A percentile compares a stretch with the other conserved stretches of the same genome.
Evolutionary conservation across 2,329 filamentous ascomycete genomes (phyloP).

Genomic region (Fusarium keratoplasticum): DNA sequence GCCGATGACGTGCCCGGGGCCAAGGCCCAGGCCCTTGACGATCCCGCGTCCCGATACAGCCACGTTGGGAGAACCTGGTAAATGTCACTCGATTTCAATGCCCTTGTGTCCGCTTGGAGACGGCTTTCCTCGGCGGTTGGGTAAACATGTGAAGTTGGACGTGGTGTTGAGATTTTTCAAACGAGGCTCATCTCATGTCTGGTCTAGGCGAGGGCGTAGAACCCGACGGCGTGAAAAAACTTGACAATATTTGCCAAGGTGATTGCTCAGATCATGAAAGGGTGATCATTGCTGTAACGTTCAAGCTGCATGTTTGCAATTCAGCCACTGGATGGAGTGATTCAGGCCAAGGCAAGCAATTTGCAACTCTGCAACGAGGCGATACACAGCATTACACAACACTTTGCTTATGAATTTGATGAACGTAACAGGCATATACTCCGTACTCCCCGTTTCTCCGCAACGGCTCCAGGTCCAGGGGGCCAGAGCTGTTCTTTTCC

Average conservation of each 20-base stretch:
- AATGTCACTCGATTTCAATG: background rate
- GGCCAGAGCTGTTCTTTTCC: background rate
- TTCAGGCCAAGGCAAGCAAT: background rate
- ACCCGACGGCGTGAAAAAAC: background rate
- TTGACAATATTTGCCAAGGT: constrained; percentile 2
- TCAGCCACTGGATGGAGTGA: constrained; percentile 20
- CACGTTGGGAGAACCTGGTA: background rate
- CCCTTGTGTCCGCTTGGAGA: constrained; percentile 4
- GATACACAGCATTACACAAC: background rate
- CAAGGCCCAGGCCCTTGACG: constrained; percentile 11
- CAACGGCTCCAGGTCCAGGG: background rate
- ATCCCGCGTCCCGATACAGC: background rate
- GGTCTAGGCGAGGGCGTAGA: background rate
- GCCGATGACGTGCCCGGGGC: constrained; percentile 34
- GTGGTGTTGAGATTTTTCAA: constrained; percentile 5
- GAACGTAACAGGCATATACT: background rate
- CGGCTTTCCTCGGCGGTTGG: constrained; percentile 13
- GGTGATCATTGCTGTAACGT: background rate
- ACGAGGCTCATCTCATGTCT: background rate
- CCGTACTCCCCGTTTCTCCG: background rate
- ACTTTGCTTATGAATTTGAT: background rate
- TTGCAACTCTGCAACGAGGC: background rate
- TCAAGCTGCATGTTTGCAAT: constrained; percentile 10
- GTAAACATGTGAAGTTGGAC: background rate
- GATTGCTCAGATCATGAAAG: constrained; percentile 9